Base-by-base conservation (phyloP, 2,329 filamentous ascomycete genomes). In the Hirsutella thompsonii region DNA sequence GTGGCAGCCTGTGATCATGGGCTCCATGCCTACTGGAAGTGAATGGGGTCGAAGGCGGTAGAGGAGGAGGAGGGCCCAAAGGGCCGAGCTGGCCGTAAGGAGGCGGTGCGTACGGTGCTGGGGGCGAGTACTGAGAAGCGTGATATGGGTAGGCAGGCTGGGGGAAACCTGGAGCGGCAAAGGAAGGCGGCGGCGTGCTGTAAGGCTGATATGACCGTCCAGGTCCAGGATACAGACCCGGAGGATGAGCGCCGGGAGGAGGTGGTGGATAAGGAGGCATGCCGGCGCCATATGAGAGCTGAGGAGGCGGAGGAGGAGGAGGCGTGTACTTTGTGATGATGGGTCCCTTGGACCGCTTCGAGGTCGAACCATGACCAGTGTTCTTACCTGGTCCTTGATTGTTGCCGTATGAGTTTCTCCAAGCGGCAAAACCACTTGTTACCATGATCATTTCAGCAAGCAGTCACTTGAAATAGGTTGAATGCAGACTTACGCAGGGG, bases 401-500 rank as follows among this genome's bases (percentile, higher is more conserved):
- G 13, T 47, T 39, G 41, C 49, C 48, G n/a, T 57, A 55, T 23
- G 55, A 49, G 39, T 47, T 62, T 38, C 56, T 62, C 54, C 60
- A 62, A 21, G 59, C 60, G 16, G 56, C 52, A 18, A 61, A 55
- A 26, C 61, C 62, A 37, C 61, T 61, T 39, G 16, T 23, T 40
- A 38, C 47, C 21, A 46, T 8, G 16, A 8, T 6, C n/a, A 4
- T 20, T 45, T 44, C 44, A 44, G 40, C 35, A 37, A 37, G 34
- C 38, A 38, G 26, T 20, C 19, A 21, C 20, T 19, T 8, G 21
- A 11, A 29, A 16, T 5, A n/a, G 32, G 14, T 5, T 13, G 19
- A 19, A 18, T 3, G 37, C 8, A 26, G 11, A n/a, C 30, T 68
- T 64, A 75, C 72, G 64, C 66, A 47, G 68, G 68, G 36, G 64